These are phyloP conservation scores for Exobasidium cylindrosporum DNA, from an alignment of 1,284 basidiomycete genomes.

Conservation along the genomic window DNA sequence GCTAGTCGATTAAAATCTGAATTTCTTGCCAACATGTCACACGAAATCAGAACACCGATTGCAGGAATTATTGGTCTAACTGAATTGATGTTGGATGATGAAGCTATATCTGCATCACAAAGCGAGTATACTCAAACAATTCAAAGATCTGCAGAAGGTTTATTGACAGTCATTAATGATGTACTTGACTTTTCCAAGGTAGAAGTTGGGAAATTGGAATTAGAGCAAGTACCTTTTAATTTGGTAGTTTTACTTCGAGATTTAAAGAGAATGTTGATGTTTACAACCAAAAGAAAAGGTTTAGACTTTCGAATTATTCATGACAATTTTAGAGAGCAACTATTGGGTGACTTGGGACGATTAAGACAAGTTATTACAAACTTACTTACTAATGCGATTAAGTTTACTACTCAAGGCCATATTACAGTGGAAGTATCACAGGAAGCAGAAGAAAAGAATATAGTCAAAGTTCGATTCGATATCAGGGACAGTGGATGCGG, in stretches of 20 bases:
- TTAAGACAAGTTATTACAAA: constrained; percentile 55
- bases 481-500: too few relatives aligned
- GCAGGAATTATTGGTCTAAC: constrained; percentile 56
- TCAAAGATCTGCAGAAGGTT: constrained; percentile 57
- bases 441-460: too few relatives aligned
- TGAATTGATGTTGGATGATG: constrained; percentile 48
- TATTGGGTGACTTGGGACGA: constrained; percentile 43
- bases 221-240: constrained; percentile 57
- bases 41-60: constrained; percentile 59
- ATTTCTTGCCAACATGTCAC: constrained; percentile 56
- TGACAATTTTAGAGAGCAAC: constrained; percentile 50
- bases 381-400: constrained; percentile 56
- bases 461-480: too few relatives aligned
- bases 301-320: too few relatives aligned
- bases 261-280: constrained; percentile 52
- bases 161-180: constrained; percentile 59
- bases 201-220: constrained; percentile 56
- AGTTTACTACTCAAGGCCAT: constrained; percentile 53
- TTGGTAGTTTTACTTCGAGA: constrained; percentile 54
- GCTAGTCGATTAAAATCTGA: constrained; percentile 60
- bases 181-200: constrained; percentile 59
- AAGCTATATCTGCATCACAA: constrained; percentile 52
- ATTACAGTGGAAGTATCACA: constrained; percentile 53
- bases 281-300: constrained; percentile 52
- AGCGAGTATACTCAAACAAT: constrained; percentile 58